These are phyloP conservation scores for Leccinum disarticulatum DNA, from an alignment of 768 basidiomycete genomes.

Conservation along the genomic window DNA sequence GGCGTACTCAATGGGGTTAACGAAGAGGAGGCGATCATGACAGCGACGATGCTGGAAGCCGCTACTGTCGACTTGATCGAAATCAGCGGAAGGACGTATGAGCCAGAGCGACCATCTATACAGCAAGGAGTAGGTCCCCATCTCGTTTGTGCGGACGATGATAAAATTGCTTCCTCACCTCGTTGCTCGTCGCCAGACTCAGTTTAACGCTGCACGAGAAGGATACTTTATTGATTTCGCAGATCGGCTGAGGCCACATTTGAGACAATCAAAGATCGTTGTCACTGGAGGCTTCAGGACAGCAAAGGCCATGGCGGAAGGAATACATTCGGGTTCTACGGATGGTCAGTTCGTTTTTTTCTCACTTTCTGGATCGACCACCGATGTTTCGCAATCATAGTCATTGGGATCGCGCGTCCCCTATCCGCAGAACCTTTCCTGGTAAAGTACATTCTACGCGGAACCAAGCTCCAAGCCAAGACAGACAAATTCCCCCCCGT, in stretches of 20 bases:
- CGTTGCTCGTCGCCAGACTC: conserved; percentile 7
- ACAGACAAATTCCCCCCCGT: conserved; percentile 37
- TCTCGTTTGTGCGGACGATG: not conserved
- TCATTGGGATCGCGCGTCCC: conserved; percentile 32
- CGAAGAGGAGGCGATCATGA: conserved; percentile 32
- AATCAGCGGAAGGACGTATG: conserved; percentile 41
- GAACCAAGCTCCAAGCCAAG: conserved; percentile 24
- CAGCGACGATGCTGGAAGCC: conserved; percentile 34
- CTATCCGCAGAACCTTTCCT: conserved; percentile 32
- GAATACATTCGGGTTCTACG: conserved; percentile 21
- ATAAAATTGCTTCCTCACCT: not conserved
- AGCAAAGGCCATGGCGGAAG: conserved; percentile 28
- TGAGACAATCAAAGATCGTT: conserved; percentile 27
- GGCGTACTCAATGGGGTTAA: conserved; percentile 29
- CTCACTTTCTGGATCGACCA: not conserved
- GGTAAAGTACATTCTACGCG: conserved; percentile 29
- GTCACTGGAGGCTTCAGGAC: conserved; percentile 35
- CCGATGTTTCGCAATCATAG: conserved; percentile 12
- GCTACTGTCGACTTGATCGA: conserved; percentile 41
- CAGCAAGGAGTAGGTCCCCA: conserved; percentile 12
- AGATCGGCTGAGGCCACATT: conserved; percentile 24
- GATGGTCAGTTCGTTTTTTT: conserved; percentile 24
- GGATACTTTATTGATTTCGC: conserved; percentile 35
- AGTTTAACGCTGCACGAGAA: conserved; percentile 18
- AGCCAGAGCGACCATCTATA: conserved; percentile 12